Evolutionary conservation across 495 filamentous ascomycete species (phyloP).

Genomic region (Xylaria telfairii): DNA sequence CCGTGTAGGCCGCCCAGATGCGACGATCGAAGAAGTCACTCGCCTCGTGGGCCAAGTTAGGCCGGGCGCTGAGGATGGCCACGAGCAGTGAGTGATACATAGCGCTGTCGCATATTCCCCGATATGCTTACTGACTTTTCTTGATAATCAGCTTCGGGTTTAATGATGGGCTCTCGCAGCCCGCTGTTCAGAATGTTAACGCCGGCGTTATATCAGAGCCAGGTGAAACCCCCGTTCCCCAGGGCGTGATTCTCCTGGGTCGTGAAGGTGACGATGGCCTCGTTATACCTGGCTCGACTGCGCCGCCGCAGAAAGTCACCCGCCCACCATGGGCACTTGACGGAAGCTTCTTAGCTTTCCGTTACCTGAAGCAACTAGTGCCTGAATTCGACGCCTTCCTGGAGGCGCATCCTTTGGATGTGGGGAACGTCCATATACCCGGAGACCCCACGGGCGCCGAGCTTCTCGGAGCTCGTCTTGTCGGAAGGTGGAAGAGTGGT

Average conservation of each 20-base stretch:
- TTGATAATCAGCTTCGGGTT: conserved; percentile 41
- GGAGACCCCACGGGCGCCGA: conserved; percentile 38
- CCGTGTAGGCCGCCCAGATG: neutral
- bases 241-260: conserved; percentile 41
- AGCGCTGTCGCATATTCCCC: neutral
- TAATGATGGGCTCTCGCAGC: conserved; percentile 43
- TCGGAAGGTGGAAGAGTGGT: conserved; percentile 49
- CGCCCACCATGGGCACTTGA: conserved; percentile 47
- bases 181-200: conserved; percentile 32
- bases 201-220: conserved; percentile 31
- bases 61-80: conserved; percentile 41
- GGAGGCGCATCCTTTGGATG: conserved; percentile 16
- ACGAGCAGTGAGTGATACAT: conserved; percentile 43
- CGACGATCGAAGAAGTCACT: conserved; percentile 37
- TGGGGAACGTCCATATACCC: conserved; percentile 1
- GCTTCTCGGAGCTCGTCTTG: conserved; percentile 47
- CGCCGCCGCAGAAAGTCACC: neutral
- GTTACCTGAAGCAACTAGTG: conserved; percentile 46
- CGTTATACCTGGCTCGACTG: neutral
- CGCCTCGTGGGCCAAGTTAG: conserved; percentile 38
- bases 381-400: conserved; percentile 38
- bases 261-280: conserved; percentile 34
- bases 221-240: conserved; percentile 31
- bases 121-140: conserved; percentile 24
- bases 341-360: conserved; percentile 47